These are phyloP conservation scores for Spathaspora gorwiae DNA, from an alignment of 805 yeast genomes.

Conservation along the genomic window DNA sequence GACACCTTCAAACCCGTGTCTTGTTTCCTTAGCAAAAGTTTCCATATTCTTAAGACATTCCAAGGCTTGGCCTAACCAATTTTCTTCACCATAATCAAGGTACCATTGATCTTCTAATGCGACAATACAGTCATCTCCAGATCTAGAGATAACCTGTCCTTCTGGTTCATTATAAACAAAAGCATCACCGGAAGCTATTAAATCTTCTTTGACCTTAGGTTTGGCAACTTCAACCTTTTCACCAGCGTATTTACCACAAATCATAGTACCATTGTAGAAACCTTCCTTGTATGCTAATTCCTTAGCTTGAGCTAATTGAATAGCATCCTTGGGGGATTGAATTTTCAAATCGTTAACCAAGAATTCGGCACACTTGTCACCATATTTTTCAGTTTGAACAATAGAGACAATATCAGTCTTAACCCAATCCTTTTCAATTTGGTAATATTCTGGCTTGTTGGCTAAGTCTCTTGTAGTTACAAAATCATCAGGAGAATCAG, in stretches of 20 bases:
- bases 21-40: conserved; percentile 76
- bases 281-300: conserved; percentile 96
- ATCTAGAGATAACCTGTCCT: conserved; percentile 81
- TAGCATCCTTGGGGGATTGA: conserved; percentile 88
- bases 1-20: conserved; percentile 89
- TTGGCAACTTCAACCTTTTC: conserved; percentile 89
- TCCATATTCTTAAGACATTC: conserved; percentile 76
- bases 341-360: conserved; percentile 85
- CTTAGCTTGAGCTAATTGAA: conserved; percentile 85
- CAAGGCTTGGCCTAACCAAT: conserved; percentile 78
- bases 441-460: conserved; percentile 87
- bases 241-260: conserved; percentile 78
- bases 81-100: conserved; percentile 91
- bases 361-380: conserved; percentile 80
- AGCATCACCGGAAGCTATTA: conserved; percentile 73
- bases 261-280: conserved; percentile 82
- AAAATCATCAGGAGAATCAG: conserved; percentile 98
- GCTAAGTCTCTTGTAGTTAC: conserved; percentile 79
- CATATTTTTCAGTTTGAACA: conserved; percentile 78
- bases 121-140: conserved; percentile 95
- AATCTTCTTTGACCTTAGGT: conserved; percentile 76
- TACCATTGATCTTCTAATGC: conserved; percentile 99
- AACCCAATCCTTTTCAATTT: conserved; percentile 84
- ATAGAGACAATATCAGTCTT: conserved; percentile 66
- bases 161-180: conserved; percentile 95